Conservation (phyloP, 2,329 filamentous ascomycete species). For the Trichoderma atroviride region DNA sequence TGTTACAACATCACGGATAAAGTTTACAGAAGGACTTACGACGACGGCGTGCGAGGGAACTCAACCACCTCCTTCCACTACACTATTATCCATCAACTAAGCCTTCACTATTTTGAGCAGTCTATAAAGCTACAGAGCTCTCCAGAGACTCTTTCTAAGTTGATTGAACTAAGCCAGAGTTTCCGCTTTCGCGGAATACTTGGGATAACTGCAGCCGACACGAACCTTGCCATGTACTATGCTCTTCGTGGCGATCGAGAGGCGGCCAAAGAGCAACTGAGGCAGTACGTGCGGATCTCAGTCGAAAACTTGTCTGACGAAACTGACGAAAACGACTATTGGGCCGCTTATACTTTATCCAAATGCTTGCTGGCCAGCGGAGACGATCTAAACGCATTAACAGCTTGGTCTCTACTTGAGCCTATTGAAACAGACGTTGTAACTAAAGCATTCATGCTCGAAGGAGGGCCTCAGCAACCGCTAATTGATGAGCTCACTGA, state of each 20-base stretch:
- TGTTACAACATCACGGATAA: not conserved
- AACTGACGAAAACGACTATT: not conserved
- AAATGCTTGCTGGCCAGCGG: not conserved
- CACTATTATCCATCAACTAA: not conserved
- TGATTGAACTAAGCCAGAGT: not conserved
- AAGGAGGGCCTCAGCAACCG: not conserved
- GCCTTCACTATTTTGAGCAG: not conserved
- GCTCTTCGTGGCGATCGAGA: not conserved
- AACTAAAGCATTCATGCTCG: not conserved
- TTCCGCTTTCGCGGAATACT: not conserved
- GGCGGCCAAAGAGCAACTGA: not conserved
- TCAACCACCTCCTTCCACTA: not conserved
- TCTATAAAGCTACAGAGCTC: not conserved
- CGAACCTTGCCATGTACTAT: not conserved
- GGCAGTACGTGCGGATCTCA: not conserved
- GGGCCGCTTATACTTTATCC: not conserved
- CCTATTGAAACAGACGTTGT: not conserved
- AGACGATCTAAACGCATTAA: not conserved
- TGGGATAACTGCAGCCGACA: not conserved
- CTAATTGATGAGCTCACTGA: not conserved
- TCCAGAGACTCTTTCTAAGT: not conserved
- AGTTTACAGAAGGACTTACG: not conserved
- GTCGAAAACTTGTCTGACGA: not conserved
- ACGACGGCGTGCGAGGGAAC: not conserved
- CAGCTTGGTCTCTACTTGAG: not conserved